Conservation (phyloP, 148 eudicot species). For the Persicaria maculosa region DNA sequence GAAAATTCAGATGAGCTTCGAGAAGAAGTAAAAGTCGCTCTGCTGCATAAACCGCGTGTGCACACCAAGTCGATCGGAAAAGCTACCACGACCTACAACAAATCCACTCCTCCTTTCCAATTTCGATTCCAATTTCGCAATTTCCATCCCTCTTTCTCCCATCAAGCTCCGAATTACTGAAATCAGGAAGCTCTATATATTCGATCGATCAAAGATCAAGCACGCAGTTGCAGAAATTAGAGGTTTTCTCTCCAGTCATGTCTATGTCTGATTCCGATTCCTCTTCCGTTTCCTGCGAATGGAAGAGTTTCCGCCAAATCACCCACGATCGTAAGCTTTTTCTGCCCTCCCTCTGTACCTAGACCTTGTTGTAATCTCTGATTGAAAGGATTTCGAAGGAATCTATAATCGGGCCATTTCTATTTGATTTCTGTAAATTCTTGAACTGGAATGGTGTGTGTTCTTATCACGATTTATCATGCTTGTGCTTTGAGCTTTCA, state of each 20-base stretch:
- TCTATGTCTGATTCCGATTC: slow-evolving; percentile 71
- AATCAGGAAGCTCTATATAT: too few species aligned
- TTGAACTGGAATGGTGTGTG: background rate
- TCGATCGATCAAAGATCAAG: too few species aligned
- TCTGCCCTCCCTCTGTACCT: background rate
- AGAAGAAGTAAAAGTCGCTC: too few species aligned
- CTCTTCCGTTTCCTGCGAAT: slow-evolving; percentile 52
- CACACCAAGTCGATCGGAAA: too few species aligned
- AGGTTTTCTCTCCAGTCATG: background rate
- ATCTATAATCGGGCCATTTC: background rate
- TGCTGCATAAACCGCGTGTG: too few species aligned
- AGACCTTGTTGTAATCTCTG: background rate
- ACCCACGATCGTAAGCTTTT: slow-evolving; percentile 67
- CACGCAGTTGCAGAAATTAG: too few species aligned
- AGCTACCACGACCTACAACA: too few species aligned
- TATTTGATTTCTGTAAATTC: background rate
- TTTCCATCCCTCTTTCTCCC: too few species aligned
- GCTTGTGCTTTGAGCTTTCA: background rate
- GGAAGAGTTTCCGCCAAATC: slow-evolving; percentile 56
- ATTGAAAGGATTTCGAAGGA: background rate
- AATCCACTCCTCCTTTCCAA: too few species aligned
- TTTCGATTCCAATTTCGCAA: too few species aligned
- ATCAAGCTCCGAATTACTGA: too few species aligned
- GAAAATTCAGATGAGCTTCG: too few species aligned
- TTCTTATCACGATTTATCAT: background rate